Evolutionary conservation across 2,329 filamentous ascomycete species (phyloP).

Genomic region (Aschersonia sp.): DNA sequence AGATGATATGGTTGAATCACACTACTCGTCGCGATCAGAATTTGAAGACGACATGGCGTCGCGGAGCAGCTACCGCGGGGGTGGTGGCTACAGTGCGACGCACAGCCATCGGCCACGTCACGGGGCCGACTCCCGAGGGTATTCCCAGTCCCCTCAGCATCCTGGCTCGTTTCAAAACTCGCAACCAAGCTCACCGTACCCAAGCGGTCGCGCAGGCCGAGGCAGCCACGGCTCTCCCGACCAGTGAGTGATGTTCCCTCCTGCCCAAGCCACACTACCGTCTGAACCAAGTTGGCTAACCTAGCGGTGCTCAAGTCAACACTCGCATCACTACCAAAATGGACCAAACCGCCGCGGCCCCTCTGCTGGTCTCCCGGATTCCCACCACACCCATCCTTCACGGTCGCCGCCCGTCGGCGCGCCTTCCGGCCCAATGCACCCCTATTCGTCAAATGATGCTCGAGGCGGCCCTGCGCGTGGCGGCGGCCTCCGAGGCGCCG

Average conservation of each 20-base stretch:
- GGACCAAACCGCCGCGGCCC: constrained; percentile 31
- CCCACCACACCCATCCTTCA: constrained; percentile 33
- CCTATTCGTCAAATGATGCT: constrained; percentile 31
- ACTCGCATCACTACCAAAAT: constrained; percentile 45
- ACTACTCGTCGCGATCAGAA: constrained; percentile 31
- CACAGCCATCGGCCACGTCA: constrained; percentile 23
- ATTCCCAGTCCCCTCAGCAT: constrained; percentile 27
- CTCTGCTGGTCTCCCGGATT: constrained; percentile 35
- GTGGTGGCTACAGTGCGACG: constrained; percentile 24
- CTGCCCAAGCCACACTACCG: neutral
- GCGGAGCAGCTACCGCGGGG: constrained; percentile 20
- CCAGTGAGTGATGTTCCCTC: constrained; percentile 18
- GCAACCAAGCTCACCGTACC: constrained; percentile 27
- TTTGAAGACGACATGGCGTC: constrained; percentile 35
- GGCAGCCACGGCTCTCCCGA: constrained; percentile 23
- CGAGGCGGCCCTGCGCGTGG: constrained; percentile 10
- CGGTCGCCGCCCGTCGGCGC: constrained; percentile 40
- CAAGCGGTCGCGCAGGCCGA: constrained; percentile 23
- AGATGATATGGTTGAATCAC: constrained; percentile 14
- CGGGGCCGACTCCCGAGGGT: constrained; percentile 20
- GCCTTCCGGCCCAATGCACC: constrained; percentile 41
- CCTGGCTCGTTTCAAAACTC: constrained; percentile 29
- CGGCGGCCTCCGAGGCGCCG: constrained; percentile 33
- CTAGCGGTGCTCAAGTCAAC: constrained; percentile 11
- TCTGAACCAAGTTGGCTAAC: too few relatives aligned